Evolutionary conservation across 768 basidiomycete genomes (phyloP).

Genomic region (Rhodotorula graminis): DNA sequence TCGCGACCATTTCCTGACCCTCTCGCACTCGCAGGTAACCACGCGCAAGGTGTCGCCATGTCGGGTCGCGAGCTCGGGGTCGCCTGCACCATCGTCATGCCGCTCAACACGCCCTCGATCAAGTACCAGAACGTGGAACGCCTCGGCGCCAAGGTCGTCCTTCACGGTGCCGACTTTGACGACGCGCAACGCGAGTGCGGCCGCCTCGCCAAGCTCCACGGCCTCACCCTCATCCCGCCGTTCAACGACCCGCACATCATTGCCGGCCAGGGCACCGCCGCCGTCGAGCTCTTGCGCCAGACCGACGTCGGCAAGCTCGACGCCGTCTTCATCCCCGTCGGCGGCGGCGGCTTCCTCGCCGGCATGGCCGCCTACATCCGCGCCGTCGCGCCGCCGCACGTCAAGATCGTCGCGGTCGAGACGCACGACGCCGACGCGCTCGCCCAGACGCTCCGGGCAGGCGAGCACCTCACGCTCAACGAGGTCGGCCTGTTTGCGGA

Average conservation of each 20-base stretch:
- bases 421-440: slow-evolving; percentile 94
- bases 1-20: not conserved
- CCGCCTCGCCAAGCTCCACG: slow-evolving; percentile 67
- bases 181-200: slow-evolving; percentile 92
- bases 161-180: slow-evolving; percentile 89
- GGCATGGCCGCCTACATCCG: slow-evolving; percentile 90
- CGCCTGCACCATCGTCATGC: slow-evolving; percentile 99
- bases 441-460: slow-evolving; percentile 70
- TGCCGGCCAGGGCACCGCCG: slow-evolving; percentile 92
- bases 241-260: slow-evolving; percentile 97
- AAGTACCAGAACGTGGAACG: slow-evolving; percentile 94
- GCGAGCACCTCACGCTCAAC: slow-evolving; percentile 71
- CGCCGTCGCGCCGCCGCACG: slow-evolving; percentile 77
- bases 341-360: slow-evolving; percentile 88
- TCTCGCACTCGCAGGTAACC: slow-evolving; percentile 64
- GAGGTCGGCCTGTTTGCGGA: slow-evolving; percentile 97
- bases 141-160: slow-evolving; percentile 86
- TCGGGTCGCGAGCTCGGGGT: slow-evolving; percentile 82
- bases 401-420: slow-evolving; percentile 82
- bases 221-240: slow-evolving; percentile 86
- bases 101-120: slow-evolving; percentile 85
- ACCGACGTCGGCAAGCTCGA: slow-evolving; percentile 65
- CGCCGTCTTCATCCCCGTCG: slow-evolving; percentile 82
- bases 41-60: slow-evolving; percentile 95
- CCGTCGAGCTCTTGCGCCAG: slow-evolving; percentile 92